These are phyloP conservation scores for Pleoardoris graminearum DNA, from an alignment of 2,329 filamentous ascomycete species.

Conservation along the genomic window DNA sequence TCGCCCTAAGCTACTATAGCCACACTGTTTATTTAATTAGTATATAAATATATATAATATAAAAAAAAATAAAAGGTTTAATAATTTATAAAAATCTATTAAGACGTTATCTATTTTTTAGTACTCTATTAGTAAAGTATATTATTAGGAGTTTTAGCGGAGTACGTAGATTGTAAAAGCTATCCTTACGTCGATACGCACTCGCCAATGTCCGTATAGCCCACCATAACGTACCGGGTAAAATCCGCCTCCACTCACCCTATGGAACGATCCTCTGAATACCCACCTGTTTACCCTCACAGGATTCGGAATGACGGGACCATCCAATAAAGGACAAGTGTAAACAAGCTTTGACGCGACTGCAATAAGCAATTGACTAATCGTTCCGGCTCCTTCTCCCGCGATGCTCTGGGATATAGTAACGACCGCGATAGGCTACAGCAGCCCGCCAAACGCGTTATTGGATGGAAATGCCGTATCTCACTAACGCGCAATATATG, in stretches of 20 bases:
- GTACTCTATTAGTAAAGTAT: too few relatives aligned
- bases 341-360: conserved; percentile 12
- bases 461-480: conserved; percentile 10
- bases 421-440: not conserved
- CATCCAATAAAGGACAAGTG: conserved; percentile 9
- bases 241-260: not conserved
- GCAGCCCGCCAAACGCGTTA: conserved; percentile 1
- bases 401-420: conserved; percentile 7
- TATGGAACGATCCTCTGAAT: not conserved
- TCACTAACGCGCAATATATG: conserved; percentile 1
- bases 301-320: not conserved
- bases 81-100: too few relatives aligned
- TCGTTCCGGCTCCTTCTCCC: conserved; percentile 13
- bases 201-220: too few relatives aligned
- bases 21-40: too few relatives aligned
- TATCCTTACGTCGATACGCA: too few relatives aligned
- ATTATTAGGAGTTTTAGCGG: too few relatives aligned
- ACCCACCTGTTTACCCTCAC: not conserved
- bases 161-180: too few relatives aligned
- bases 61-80: too few relatives aligned
- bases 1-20: too few relatives aligned
- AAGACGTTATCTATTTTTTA: too few relatives aligned
- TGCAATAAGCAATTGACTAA: conserved; percentile 14
- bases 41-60: too few relatives aligned
- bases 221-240: too few relatives aligned